phyloP scores from a whole-genome alignment of 306 rosid genomes.

The Parietaria judaica region DNA sequence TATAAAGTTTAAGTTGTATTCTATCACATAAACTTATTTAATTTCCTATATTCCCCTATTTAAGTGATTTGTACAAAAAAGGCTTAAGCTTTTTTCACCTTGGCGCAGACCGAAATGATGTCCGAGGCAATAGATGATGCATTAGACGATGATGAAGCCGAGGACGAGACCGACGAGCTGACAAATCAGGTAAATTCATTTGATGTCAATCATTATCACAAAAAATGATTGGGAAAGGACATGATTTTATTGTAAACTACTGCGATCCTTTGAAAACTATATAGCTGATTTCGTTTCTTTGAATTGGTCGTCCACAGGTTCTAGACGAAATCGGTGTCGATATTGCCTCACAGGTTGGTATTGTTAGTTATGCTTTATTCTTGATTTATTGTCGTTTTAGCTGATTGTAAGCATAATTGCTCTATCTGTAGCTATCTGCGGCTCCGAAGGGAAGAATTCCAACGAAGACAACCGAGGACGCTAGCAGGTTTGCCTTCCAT shows the following conservation, averaged over 20 bases:
- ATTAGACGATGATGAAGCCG: slow-evolving; percentile 87
- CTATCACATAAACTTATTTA: too few species aligned
- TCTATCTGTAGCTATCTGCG: slow-evolving; percentile 59
- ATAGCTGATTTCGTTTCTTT: slow-evolving; percentile 17
- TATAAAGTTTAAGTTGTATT: too few species aligned
- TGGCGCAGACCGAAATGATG: slow-evolving; percentile 94
- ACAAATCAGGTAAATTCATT: slow-evolving; percentile 67
- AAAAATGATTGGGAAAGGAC: too few species aligned
- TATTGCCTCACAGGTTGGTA: slow-evolving; percentile 83
- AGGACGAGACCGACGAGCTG: slow-evolving; percentile 92
- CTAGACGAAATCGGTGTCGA: slow-evolving; percentile 97
- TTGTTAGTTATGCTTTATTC: slow-evolving; percentile 6
- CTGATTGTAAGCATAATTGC: slow-evolving; percentile 32
- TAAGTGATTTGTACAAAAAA: too few species aligned
- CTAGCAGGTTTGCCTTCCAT: slow-evolving; percentile 47
- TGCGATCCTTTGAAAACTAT: slow-evolving; percentile 4
- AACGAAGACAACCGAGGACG: slow-evolving; percentile 59
- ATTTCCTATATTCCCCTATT: too few species aligned
- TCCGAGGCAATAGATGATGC: slow-evolving; percentile 95
- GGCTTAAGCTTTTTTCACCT: background rate
- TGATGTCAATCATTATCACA: slow-evolving; percentile 18
- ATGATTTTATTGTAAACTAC: background rate
- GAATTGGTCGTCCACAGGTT: slow-evolving; percentile 46
- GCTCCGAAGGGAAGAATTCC: slow-evolving; percentile 93
- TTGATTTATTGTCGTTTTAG: slow-evolving; percentile 16